Evolutionary conservation across 2,329 filamentous ascomycete genomes (phyloP), one percentile per base, ranked within the genome.

Genomic region (Domatiomyces catenatus): DNA sequence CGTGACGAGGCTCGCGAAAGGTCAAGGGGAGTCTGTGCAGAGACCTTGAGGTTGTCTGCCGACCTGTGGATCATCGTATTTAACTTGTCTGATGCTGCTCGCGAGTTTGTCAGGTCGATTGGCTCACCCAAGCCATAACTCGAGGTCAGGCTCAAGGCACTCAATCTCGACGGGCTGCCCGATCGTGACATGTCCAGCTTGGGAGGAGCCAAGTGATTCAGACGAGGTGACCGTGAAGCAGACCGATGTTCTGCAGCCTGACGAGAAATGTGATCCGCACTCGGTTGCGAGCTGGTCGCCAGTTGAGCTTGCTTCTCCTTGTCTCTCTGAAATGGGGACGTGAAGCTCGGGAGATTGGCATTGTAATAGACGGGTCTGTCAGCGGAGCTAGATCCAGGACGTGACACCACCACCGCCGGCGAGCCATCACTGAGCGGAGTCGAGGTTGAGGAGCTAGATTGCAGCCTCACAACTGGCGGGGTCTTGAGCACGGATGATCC

Each of bases 281-380:
- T 44, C 12, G 52, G 43, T 20, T 50, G 50, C 53, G 10, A 50
- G 48, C 28, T 51, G 44, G 26, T 53, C 43, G 52, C 61, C 57
- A 48, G 61, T 53, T 43, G 56, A 54, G 48, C 61, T 53, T 56
- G 62, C 54, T 50, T 52, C 36, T 63, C 58, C 19, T 62, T 65
- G 50, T 70, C 65, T 17, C 63, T 63, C 48, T 68, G 68, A 47
- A 68, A 64, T 1, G 71, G 67, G 1, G 74, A 74, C 17, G 67
- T 73, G 59, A 79, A 77, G 10, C 64, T 67, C 10, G 76, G 75
- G 24, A 78, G 63, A 53, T 70, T 70, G 43, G 64, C 65, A 32
- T 65, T 67, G 52, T 68, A 66, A 58, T 66, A 69, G 52, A 66
- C 70, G 26, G 57, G 56, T 26, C 48, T 48, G 15, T 54, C 57